phyloP scores from a whole-genome alignment of 1,284 basidiomycete genomes.

The Cryptococcus maquisensis region DNA sequence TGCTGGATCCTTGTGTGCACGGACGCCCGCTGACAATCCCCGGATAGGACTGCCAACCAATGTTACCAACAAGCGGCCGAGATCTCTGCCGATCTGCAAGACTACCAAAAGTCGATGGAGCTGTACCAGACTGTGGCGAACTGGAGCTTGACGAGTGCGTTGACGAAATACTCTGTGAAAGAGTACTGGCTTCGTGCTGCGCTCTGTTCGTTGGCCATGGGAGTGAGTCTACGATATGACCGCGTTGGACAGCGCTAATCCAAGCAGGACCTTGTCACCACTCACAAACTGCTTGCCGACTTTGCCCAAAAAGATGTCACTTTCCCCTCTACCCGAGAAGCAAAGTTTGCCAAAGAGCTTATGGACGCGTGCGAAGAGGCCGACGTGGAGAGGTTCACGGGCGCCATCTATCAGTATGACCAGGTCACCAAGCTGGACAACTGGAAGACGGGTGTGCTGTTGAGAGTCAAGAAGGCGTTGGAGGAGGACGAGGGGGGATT shows the following conservation, averaged over 20 bases:
- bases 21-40: background rate
- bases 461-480: constrained; percentile 80
- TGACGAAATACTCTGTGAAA: constrained; percentile 99
- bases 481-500: constrained; percentile 56
- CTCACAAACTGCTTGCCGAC: constrained; percentile 67
- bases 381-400: constrained; percentile 66
- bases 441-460: constrained; percentile 85
- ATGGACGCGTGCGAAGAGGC: constrained; percentile 74
- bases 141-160: constrained; percentile 70
- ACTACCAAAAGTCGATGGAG: constrained; percentile 79
- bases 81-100: constrained; percentile 80
- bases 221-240: constrained; percentile 54
- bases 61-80: constrained; percentile 97
- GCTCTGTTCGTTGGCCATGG: constrained; percentile 84
- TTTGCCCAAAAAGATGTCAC: constrained; percentile 71
- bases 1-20: constrained; percentile 41
- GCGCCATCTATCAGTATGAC: constrained; percentile 77
- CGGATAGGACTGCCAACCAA: constrained; percentile 80
- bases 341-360: constrained; percentile 74
- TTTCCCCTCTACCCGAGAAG: constrained; percentile 81
- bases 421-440: constrained; percentile 84
- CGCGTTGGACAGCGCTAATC: background rate
- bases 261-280: constrained; percentile 75
- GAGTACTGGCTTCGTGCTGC: constrained; percentile 91
- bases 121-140: constrained; percentile 88